A percentile compares a stretch with the other conserved stretches of the same genome.
Evolutionary conservation across 106 monocot genomes (phyloP).

Genomic region (Hemerocallis citrina): DNA sequence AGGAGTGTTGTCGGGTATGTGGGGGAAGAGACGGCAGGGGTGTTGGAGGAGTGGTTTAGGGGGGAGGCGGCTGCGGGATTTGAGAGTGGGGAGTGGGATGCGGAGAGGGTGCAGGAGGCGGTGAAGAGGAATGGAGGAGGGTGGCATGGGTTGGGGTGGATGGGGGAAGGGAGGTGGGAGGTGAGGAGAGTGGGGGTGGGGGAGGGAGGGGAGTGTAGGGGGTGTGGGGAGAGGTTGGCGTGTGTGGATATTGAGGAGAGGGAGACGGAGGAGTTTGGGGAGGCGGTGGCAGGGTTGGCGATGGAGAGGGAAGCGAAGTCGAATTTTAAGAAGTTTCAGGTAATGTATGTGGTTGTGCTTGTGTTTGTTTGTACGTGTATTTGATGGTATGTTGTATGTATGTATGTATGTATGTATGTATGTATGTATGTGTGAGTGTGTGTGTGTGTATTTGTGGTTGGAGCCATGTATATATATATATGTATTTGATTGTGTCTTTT

Average conservation of each 20-base stretch:
- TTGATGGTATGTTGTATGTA: no score
- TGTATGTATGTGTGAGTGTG: no score
- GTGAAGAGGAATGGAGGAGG: constrained; percentile 76
- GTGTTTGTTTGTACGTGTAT: no score
- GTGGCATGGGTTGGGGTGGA: constrained; percentile 82
- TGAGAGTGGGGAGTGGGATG: constrained; percentile 33
- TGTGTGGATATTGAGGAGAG: constrained; percentile 55
- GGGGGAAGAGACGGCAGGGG: constrained; percentile 24
- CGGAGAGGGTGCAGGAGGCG: constrained; percentile 28
- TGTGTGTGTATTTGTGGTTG: no score
- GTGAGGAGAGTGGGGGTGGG: constrained; percentile 29
- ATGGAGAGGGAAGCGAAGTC: constrained; percentile 45
- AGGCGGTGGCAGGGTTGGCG: constrained; percentile 65
- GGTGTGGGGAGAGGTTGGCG: constrained; percentile 44
- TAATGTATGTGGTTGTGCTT: no score
- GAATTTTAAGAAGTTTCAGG: constrained; percentile 82
- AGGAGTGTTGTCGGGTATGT: constrained; percentile 31
- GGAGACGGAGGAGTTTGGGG: constrained; percentile 69
- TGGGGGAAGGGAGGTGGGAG: constrained; percentile 72
- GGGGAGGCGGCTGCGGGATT: constrained; percentile 32
- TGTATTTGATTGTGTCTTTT: no score
- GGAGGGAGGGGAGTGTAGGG: constrained; percentile 29
- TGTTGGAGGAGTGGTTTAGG: constrained; percentile 63
- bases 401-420: no score
- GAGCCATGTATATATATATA: no score